phyloP scores from a whole-genome alignment of 108 stramenopile species.

The Bacterosira constricta region DNA sequence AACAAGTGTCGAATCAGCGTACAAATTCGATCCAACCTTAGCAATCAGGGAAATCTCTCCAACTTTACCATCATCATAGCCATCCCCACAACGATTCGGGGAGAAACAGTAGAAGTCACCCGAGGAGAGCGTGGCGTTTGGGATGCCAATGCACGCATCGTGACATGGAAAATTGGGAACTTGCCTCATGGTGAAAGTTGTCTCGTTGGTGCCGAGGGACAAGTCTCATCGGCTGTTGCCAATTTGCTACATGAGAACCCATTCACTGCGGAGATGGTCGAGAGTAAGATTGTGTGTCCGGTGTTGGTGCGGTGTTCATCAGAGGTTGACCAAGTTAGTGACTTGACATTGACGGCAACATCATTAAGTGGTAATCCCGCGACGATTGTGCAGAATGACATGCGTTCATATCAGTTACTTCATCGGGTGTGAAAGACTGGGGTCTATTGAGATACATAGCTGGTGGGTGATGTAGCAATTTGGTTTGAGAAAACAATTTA shows the following conservation, averaged over 20 bases:
- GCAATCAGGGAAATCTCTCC: constrained; percentile 63
- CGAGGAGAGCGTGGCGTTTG: constrained; percentile 58
- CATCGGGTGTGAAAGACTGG: constrained; percentile 1
- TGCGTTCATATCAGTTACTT: background rate
- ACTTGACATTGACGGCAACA: constrained; percentile 7
- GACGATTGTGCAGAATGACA: background rate
- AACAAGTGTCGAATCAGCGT: constrained; percentile 57
- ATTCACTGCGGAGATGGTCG: background rate
- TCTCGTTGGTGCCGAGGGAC: constrained; percentile 63
- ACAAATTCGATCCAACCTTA: constrained; percentile 80
- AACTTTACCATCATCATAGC: constrained; percentile 63
- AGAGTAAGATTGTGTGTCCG: constrained; percentile 54
- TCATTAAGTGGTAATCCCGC: constrained; percentile 3
- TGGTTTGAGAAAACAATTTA: no score
- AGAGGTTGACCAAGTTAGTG: constrained; percentile 66
- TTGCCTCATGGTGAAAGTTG: constrained; percentile 70
- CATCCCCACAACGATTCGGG: constrained; percentile 54
- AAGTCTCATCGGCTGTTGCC: constrained; percentile 31
- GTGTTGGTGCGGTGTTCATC: constrained; percentile 71
- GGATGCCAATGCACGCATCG: constrained; percentile 59
- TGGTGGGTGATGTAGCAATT: no score
- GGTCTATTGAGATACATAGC: no score
- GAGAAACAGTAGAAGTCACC: constrained; percentile 49
- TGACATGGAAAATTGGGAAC: constrained; percentile 63
- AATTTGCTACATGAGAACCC: background rate